phyloP scores from a whole-genome alignment of 169 alveolate species.

The Cryptosporidium meleagridis region DNA sequence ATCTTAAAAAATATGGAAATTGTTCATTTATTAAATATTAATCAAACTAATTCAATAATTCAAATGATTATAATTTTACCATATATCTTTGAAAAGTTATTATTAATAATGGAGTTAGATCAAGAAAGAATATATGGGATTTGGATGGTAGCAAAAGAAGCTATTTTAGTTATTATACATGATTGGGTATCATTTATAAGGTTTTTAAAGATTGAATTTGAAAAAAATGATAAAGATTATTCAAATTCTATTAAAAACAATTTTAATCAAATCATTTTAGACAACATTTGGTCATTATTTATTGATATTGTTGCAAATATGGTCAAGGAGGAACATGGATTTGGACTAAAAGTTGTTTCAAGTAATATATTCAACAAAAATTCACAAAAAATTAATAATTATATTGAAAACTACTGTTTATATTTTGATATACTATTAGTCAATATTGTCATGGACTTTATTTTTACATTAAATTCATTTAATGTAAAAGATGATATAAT shows the following conservation, averaged over 20 bases:
- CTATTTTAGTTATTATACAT: slow-evolving; percentile 25
- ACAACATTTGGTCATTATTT: slow-evolving; percentile 39
- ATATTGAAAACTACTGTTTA: neutral
- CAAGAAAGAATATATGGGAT: neutral
- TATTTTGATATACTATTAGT: slow-evolving; percentile 41
- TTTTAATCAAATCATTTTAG: neutral
- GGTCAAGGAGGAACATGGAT: neutral
- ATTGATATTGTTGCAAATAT: neutral
- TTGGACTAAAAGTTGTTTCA: neutral
- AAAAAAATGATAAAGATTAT: neutral
- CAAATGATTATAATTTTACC: slow-evolving; percentile 30
- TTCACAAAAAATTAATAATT: neutral
- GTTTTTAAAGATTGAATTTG: neutral
- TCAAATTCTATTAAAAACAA: neutral
- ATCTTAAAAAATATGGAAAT: neutral
- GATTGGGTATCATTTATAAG: slow-evolving; percentile 48
- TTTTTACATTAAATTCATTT: neutral
- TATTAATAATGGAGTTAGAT: neutral
- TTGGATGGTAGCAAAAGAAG: slow-evolving; percentile 66
- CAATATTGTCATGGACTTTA: slow-evolving; percentile 10
- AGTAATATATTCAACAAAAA: neutral
- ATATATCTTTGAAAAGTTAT: slow-evolving; percentile 27
- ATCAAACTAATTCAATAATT: neutral
- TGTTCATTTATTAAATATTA: neutral
- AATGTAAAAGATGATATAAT: no score